phyloP scores from a whole-genome alignment of 2,329 filamentous ascomycete genomes.

The Cladophialophora yegresii region DNA sequence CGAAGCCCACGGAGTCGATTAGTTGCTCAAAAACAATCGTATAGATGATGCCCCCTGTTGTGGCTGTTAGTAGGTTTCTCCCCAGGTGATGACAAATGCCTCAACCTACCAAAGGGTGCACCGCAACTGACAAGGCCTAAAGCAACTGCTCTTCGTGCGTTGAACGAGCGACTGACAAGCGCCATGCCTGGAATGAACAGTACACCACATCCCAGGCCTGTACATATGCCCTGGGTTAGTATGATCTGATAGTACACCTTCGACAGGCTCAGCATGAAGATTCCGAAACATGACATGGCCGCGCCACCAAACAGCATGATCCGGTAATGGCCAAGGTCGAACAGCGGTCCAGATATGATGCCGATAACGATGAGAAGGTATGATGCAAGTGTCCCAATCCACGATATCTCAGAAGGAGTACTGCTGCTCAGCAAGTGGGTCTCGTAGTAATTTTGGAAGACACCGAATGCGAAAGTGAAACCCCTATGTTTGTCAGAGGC shows the following conservation, averaged over 20 bases:
- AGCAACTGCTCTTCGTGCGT: slow-evolving; percentile 32
- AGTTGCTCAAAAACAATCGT: slow-evolving; percentile 53
- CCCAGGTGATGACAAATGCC: not conserved
- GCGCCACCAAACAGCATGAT: slow-evolving; percentile 71
- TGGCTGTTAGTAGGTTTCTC: not conserved
- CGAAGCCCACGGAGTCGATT: slow-evolving; percentile 51
- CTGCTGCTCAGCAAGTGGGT: slow-evolving; percentile 71
- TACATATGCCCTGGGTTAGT: slow-evolving; percentile 73
- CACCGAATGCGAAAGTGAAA: slow-evolving; percentile 51
- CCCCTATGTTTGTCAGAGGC: slow-evolving; percentile 24
- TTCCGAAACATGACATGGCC: slow-evolving; percentile 60
- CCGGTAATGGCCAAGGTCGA: slow-evolving; percentile 79
- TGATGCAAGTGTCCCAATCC: slow-evolving; percentile 83
- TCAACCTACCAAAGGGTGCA: slow-evolving; percentile 73
- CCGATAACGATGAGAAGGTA: slow-evolving; percentile 83
- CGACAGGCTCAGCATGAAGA: slow-evolving; percentile 72
- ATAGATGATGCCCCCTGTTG: slow-evolving; percentile 68
- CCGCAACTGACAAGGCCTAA: slow-evolving; percentile 39
- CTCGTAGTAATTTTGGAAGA: slow-evolving; percentile 77
- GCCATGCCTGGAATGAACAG: slow-evolving; percentile 78
- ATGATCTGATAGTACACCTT: slow-evolving; percentile 83
- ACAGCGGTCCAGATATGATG: slow-evolving; percentile 81
- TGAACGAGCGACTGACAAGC: slow-evolving; percentile 34
- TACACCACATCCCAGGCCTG: slow-evolving; percentile 72
- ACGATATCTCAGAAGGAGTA: slow-evolving; percentile 71